Percentiles rank a stretch among this genome's conserved stretches.
Evolutionary conservation across 2,329 filamentous ascomycete species (phyloP).

Genomic region (Teratosphaeria gauchensis): DNA sequence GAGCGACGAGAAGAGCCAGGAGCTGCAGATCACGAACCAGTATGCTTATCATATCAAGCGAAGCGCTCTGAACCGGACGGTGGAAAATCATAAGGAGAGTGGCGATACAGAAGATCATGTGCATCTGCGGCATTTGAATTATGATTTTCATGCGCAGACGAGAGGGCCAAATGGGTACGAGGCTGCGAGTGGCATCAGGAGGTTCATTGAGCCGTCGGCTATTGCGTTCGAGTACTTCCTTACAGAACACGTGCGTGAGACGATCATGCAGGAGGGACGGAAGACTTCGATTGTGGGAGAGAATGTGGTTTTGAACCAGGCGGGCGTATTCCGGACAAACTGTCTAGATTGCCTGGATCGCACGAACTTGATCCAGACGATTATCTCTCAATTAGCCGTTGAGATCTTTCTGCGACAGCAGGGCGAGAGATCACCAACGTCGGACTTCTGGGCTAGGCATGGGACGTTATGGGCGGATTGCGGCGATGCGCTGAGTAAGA

Average conservation of each 20-base stretch:
- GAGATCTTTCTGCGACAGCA: conserved; percentile 73
- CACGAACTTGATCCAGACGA: conserved; percentile 91
- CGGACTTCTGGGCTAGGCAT: conserved; percentile 87
- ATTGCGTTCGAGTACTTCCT: conserved; percentile 90
- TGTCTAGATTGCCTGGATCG: conserved; percentile 93
- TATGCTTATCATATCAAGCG: conserved; percentile 70
- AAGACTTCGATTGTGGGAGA: conserved; percentile 19
- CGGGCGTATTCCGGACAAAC: conserved; percentile 92
- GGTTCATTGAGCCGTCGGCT: conserved; percentile 67
- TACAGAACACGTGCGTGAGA: conserved; percentile 59
- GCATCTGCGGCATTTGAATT: conserved; percentile 72
- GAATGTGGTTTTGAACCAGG: conserved; percentile 65
- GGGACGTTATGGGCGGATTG: conserved; percentile 96
- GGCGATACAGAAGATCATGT: conserved; percentile 53
- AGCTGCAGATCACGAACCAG: conserved; percentile 70
- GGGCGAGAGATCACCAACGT: conserved; percentile 51
- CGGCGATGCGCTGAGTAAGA: conserved; percentile 84
- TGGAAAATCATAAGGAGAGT: conserved; percentile 36
- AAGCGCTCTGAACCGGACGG: conserved; percentile 57
- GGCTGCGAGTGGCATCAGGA: conserved; percentile 73
- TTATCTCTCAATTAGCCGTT: conserved; percentile 87
- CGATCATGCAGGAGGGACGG: conserved; percentile 29
- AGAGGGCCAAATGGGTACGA: conserved; percentile 80
- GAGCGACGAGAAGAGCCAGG: conserved; percentile 79
- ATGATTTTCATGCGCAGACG: conserved; percentile 94